phyloP scores from a whole-genome alignment of 768 basidiomycete species.

The Suillus clintonianus region DNA sequence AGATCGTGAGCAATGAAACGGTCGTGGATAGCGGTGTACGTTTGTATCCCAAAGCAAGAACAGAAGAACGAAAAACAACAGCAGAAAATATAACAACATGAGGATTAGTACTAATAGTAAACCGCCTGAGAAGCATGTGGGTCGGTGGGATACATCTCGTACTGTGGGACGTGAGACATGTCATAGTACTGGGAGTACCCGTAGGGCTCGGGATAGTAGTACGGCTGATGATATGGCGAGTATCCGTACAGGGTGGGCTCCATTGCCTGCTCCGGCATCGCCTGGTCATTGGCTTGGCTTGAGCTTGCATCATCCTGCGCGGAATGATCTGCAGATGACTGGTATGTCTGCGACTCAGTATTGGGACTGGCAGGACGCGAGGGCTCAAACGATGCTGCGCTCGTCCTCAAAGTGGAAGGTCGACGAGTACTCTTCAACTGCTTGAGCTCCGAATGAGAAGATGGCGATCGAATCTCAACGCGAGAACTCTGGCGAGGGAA shows the following conservation, averaged over 20 bases:
- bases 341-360: constrained; percentile 15
- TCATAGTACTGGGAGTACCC: constrained; percentile 70
- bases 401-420: constrained; percentile 49
- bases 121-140: constrained; percentile 49
- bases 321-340: constrained; percentile 15
- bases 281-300: constrained; percentile 11
- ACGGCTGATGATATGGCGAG: constrained; percentile 55
- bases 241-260: constrained; percentile 53
- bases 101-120: constrained; percentile 68
- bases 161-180: constrained; percentile 63
- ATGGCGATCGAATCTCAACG: constrained; percentile 72
- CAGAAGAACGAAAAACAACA: constrained; percentile 9
- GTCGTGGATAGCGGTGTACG: constrained; percentile 20
- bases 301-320: constrained; percentile 13
- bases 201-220: constrained; percentile 75
- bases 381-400: constrained; percentile 53
- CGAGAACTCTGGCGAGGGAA: constrained; percentile 73
- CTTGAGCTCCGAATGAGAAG: constrained; percentile 27
- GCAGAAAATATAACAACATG: background rate
- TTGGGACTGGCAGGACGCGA: constrained; percentile 31
- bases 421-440: constrained; percentile 25
- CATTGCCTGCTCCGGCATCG: constrained; percentile 27
- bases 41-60: constrained; percentile 19
- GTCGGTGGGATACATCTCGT: constrained; percentile 66
- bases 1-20: constrained; percentile 8